Evolutionary conservation across 805 yeast species (phyloP), one percentile per base, ranked within the genome.

Genomic region (Naumovozyma baii): DNA sequence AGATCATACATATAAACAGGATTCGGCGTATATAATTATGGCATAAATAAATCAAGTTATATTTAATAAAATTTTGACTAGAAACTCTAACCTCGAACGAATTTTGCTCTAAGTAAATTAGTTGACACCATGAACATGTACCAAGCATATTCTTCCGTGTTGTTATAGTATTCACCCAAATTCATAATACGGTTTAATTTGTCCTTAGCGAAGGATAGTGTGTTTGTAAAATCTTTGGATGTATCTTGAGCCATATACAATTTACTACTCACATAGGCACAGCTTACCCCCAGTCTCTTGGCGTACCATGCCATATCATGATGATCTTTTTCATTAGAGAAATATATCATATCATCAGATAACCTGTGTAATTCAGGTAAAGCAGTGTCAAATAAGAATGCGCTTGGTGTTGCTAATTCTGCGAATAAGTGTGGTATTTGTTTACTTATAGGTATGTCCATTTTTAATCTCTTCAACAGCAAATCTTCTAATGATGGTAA

Each of bases 301-400:
- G 94, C 68, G 60, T 90, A 90, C 98, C 98, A 90, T 3, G 85
- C 81, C 57, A 83, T 79, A 59, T 86, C 95, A 15, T 64, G 49
- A 35, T 54, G 52, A 47, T 78, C 78, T 16, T 92, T 73, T 55
- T 88, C 96, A 9, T 88, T 92, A 0, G 95, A 78, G 49, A 75
- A 77, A 59, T 63, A 86, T 34, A 84, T 74, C 43, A 90, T 69
- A 55, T 92, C 97, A 62, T 90, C 97, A 10, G 86, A 71, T 40
- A 88, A 68, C 38, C 74, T 71, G 49, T 78, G 82, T 41, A 92
- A 70, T 53, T 85, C 94, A 29, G 72, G 73, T 37, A 83, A 50
- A 0, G 92, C 74, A 20, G 55, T 49, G 3, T 66, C 57, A 8
- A 63, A 50, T 25, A 80, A 35, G 54, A 83, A 80, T 38, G 71